Base-by-base conservation (phyloP, 1,139 yeast species). In the Debaryomyces psychrophilus region DNA sequence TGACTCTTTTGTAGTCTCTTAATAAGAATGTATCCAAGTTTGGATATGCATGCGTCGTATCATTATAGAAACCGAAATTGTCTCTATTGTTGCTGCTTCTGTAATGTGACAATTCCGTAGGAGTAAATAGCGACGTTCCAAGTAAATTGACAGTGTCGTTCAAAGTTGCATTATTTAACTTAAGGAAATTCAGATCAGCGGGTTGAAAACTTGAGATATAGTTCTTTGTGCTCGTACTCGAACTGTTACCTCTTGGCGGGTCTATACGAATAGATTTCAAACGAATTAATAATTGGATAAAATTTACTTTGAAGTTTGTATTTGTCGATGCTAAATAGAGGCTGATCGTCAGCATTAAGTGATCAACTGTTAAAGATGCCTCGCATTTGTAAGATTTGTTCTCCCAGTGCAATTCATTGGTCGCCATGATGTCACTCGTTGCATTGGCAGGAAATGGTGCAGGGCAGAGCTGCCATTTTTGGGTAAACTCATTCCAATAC, bases 401-500 rank as follows among this genome's bases (percentile, higher is more conserved):
- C 5, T 64, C 54, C 78, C 79, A 73, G n/a, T 51, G 37, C 2
- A 68, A 50, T 2, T 56, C 43, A 1, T 44, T 48, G 2, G 48
- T 39, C 4, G 46, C 37, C 38, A 49, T 50, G 6, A 51, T 15
- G 27, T 53, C 47, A 5, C 38, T 41, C 4, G 74, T 68, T 29
- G 51, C 54, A 51, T 69, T 75, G 20, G 53, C 47, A 9, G 69
- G 70, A 45, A 60, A 62, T 2, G 76, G 76, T 1, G 71, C 76
- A 0, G 93, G 93, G 58, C 95, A 87, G n/a, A 87, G 59, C 55
- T 85, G 88, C 84, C 95, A 85, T 48, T 64, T 68, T 36, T 60
- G 54, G 7, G 70, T 66, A 26, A 64, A 62, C 47, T 79, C 78
- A 59, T 83, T 83, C 80, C 86, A 85, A 63, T 84, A 88, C 14